Percentiles rank a stretch among this genome's conserved stretches.
phyloP scores from a whole-genome alignment of 306 rosid genomes.

The Fragaria vesca region DNA sequence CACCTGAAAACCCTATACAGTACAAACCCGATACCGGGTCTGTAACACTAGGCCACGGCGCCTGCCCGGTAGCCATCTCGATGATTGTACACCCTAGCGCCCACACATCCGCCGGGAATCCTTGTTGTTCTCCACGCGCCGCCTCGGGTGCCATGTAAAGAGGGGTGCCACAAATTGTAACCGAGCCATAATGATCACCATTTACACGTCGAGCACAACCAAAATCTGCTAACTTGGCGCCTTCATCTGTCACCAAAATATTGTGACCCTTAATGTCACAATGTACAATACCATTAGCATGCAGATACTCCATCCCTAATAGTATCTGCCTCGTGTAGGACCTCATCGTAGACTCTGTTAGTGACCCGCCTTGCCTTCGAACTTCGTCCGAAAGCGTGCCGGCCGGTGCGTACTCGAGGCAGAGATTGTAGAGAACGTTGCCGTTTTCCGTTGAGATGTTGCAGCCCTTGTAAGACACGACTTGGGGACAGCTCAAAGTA shows the following conservation, averaged over 20 bases:
- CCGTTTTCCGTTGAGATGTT: slow-evolving; percentile 63
- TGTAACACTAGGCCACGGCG: slow-evolving; percentile 48
- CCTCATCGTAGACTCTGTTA: slow-evolving; percentile 41
- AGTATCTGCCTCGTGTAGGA: slow-evolving; percentile 54
- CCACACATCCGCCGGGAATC: slow-evolving; percentile 82
- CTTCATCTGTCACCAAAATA: slow-evolving; percentile 52
- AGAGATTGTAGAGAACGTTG: slow-evolving; percentile 45
- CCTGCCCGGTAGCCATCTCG: slow-evolving; percentile 77
- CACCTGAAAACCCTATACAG: slow-evolving; percentile 55
- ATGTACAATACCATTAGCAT: slow-evolving; percentile 72
- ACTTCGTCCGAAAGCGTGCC: slow-evolving; percentile 58
- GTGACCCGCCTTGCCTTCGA: slow-evolving; percentile 35
- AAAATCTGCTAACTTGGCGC: slow-evolving; percentile 74
- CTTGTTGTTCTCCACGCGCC: slow-evolving; percentile 86
- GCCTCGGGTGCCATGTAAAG: slow-evolving; percentile 93
- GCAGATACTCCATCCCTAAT: slow-evolving; percentile 57
- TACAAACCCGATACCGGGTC: slow-evolving; percentile 63
- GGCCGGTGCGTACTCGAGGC: slow-evolving; percentile 66
- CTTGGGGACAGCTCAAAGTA: slow-evolving; percentile 41
- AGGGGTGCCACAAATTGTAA: slow-evolving; percentile 61
- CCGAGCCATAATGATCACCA: not conserved
- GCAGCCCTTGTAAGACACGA: slow-evolving; percentile 57
- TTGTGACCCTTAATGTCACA: slow-evolving; percentile 80
- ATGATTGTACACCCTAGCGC: slow-evolving; percentile 78
- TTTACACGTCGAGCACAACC: slow-evolving; percentile 62